phyloP scores from a whole-genome alignment of 129 eudicot species.

The Ambrosia trifida region DNA sequence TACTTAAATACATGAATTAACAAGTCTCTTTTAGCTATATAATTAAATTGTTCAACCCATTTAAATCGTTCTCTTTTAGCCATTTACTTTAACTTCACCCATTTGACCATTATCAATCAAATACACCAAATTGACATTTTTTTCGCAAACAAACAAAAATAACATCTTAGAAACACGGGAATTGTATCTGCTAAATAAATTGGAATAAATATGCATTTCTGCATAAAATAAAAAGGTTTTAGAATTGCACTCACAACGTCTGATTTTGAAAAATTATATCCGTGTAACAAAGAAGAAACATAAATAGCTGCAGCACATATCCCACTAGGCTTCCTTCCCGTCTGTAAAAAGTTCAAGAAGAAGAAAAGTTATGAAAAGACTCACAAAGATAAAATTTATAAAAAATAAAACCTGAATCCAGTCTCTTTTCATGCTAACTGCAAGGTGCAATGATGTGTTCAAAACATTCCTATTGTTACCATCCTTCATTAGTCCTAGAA shows the following conservation, averaged over 20 bases:
- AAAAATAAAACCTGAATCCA: slow-evolving; percentile 69
- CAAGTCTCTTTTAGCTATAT: too few relatives aligned
- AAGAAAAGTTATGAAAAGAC: slow-evolving; percentile 11
- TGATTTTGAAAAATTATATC: slow-evolving; percentile 49
- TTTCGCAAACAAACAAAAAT: too few relatives aligned
- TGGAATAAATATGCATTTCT: background rate
- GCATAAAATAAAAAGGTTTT: background rate
- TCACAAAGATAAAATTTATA: background rate
- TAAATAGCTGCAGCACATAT: slow-evolving; percentile 85
- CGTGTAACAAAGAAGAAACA: slow-evolving; percentile 56
- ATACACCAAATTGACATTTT: too few relatives aligned
- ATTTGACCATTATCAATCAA: too few relatives aligned
- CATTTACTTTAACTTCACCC: too few relatives aligned
- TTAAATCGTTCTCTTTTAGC: too few relatives aligned
- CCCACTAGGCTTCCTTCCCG: slow-evolving; percentile 88
- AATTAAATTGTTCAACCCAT: too few relatives aligned
- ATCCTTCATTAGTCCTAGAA: slow-evolving; percentile 41
- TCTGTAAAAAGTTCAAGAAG: slow-evolving; percentile 34
- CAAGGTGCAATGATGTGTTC: slow-evolving; percentile 59
- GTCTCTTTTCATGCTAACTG: slow-evolving; percentile 68
- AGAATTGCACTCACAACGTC: slow-evolving; percentile 53
- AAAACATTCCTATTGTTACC: slow-evolving; percentile 38
- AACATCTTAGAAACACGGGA: too few relatives aligned
- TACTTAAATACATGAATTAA: too few relatives aligned
- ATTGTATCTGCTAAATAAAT: background rate